Evolutionary conservation across 2,329 filamentous ascomycete species (phyloP), one percentile per base, ranked within the genome.

Genomic region (Diaporthe citri): DNA sequence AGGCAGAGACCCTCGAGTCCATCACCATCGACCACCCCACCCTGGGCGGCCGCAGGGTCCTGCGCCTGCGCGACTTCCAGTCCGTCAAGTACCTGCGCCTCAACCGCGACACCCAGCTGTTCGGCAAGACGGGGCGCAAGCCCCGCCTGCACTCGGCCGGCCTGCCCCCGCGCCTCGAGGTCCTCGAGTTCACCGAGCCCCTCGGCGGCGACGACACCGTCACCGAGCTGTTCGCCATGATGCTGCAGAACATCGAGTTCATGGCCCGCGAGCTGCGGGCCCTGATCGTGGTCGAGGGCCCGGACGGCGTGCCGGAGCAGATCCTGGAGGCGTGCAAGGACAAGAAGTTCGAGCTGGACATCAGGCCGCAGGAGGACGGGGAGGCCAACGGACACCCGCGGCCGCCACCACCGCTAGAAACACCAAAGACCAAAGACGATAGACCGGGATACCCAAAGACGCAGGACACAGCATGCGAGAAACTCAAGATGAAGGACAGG

Each of bases 101-200:
- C 36, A 86, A 85, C 76, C 86, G 84, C 84, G 87, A 88, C 77
- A 85, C 86, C 57, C 87, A 88, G 76, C 84, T 88, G 1, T 88
- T 87, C 46, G 87, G 87, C 20, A 83, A 82, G 66, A 82, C 85
- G 0, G 83, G 84, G n/a, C 84, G 83, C 75, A 85, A 84, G 74
- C 86, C 87, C 5, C 82, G 87, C 5, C 76, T 88, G 62, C 82
- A 86, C 73, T 87, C 86, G 0, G 86, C 88, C 22, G 87, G 86
- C 17, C 78, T 88, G 25, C 86, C 87, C 2, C 86, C 86, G 1
- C 82, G 84, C 74, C 80, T 88, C 20, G 84, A 87, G 77, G 84
- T 81, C 3, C 77, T 88, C 31, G 86, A 87, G 71, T 86, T 88
- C 74, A 84, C 86, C 74, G 86, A 86, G 73, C 81, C 84, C 41